phyloP scores from a whole-genome alignment of 148 eudicot genomes.

The Talinum fruticosum region DNA sequence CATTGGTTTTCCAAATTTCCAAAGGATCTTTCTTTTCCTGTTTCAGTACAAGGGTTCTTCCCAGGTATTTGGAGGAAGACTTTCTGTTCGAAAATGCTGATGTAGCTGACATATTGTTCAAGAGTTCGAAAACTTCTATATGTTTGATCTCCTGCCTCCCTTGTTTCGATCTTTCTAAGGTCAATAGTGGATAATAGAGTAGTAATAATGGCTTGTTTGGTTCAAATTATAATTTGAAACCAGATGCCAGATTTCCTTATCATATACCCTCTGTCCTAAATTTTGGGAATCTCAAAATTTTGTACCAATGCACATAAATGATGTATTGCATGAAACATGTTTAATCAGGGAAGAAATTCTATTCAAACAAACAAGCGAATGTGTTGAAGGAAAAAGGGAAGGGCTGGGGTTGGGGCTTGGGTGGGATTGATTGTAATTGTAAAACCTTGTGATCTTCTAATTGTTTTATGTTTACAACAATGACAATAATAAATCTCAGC shows the following conservation, averaged over 20 bases:
- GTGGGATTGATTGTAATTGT: neutral
- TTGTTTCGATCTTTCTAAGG: too few species aligned
- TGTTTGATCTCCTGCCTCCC: too few species aligned
- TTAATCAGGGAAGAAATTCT: neutral
- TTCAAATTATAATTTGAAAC: neutral
- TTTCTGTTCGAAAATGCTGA: neutral
- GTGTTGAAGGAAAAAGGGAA: neutral
- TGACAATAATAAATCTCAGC: too few species aligned
- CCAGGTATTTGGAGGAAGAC: neutral
- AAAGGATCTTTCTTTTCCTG: neutral
- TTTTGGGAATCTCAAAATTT: neutral
- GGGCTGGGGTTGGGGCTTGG: neutral
- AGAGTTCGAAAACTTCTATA: neutral
- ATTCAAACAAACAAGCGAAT: neutral
- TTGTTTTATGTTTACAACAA: too few species aligned
- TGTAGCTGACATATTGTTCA: neutral
- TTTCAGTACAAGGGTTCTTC: neutral
- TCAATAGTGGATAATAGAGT: neutral
- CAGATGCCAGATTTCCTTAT: neutral
- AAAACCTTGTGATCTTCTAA: neutral
- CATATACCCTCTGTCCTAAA: neutral
- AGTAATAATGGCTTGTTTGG: neutral
- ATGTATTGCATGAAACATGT: neutral
- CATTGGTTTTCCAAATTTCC: too few species aligned
- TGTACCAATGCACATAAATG: neutral